phyloP scores from a whole-genome alignment of 257 asterid genomes.

The Rubia yunnanensis region DNA sequence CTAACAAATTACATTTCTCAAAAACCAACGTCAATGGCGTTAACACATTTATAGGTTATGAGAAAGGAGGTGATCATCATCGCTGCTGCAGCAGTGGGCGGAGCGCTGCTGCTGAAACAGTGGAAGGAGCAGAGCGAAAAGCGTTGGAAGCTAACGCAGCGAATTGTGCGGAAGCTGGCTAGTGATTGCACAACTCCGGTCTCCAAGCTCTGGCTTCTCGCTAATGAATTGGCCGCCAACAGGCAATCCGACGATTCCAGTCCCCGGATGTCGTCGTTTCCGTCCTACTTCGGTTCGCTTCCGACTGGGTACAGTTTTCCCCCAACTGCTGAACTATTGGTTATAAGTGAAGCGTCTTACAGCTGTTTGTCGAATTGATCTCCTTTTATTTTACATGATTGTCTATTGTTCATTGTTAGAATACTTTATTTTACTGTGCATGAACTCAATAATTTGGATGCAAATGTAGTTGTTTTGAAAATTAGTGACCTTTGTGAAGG shows the following conservation, averaged over 20 bases:
- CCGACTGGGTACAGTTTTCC: conserved; percentile 42
- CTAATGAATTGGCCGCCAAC: conserved; percentile 43
- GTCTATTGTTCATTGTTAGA: too few relatives aligned
- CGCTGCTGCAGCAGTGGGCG: conserved; percentile 33
- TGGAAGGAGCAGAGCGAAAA: conserved; percentile 39
- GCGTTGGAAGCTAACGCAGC: conserved; percentile 41
- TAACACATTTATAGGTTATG: conserved; percentile 16
- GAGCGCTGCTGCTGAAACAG: conserved; percentile 26
- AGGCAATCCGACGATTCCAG: conserved; percentile 34
- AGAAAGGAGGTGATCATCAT: conserved; percentile 39
- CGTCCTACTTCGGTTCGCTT: conserved; percentile 38
- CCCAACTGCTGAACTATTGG: too few relatives aligned
- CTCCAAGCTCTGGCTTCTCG: conserved; percentile 45
- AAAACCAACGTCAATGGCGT: not conserved
- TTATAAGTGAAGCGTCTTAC: too few relatives aligned
- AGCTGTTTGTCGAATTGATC: too few relatives aligned
- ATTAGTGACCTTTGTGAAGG: too few relatives aligned
- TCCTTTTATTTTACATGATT: too few relatives aligned
- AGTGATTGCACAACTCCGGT: conserved; percentile 57
- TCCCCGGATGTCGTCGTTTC: conserved; percentile 32
- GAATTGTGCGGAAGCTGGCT: conserved; percentile 54
- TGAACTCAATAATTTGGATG: too few relatives aligned
- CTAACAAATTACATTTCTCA: not conserved
- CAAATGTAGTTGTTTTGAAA: too few relatives aligned
- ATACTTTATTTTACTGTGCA: too few relatives aligned